phyloP scores from a whole-genome alignment of 345 rosid species.

The Salix koriyanagi region DNA sequence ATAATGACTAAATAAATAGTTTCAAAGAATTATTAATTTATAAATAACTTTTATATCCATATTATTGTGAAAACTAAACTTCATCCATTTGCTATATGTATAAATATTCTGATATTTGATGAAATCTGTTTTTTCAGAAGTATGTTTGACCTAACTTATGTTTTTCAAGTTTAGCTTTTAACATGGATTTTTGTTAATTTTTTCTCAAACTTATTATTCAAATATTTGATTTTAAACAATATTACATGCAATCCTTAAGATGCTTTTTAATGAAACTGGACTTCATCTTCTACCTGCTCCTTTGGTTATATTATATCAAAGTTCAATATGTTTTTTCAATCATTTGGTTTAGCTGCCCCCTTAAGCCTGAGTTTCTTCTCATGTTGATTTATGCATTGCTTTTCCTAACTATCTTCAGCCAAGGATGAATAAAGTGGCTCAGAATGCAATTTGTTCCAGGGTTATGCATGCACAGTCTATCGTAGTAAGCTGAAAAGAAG shows the following conservation, averaged over 20 bases:
- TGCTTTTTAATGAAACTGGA: not conserved
- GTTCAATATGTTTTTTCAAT: not conserved
- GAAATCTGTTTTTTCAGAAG: no score
- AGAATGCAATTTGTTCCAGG: slow-evolving; percentile 90
- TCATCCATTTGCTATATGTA: no score
- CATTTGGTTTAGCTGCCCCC: not conserved
- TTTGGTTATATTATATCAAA: not conserved
- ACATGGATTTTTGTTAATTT: no score
- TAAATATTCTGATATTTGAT: no score
- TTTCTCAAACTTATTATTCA: no score
- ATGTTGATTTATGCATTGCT: slow-evolving; percentile 7
- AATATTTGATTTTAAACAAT: no score
- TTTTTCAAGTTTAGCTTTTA: no score
- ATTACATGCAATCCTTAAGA: not conserved
- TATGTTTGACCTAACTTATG: no score
- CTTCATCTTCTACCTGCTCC: not conserved
- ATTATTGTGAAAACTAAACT: no score
- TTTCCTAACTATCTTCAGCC: slow-evolving; percentile 41
- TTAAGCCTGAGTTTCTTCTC: not conserved
- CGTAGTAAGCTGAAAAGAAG: slow-evolving; percentile 85
- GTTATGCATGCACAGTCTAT: slow-evolving; percentile 87
- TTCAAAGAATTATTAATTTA: no score
- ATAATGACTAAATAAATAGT: no score
- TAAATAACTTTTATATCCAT: no score
- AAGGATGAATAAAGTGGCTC: slow-evolving; percentile 59